These are phyloP conservation scores for Sarcomyxa edulis DNA, from an alignment of 768 basidiomycete species.

Conservation along the genomic window DNA sequence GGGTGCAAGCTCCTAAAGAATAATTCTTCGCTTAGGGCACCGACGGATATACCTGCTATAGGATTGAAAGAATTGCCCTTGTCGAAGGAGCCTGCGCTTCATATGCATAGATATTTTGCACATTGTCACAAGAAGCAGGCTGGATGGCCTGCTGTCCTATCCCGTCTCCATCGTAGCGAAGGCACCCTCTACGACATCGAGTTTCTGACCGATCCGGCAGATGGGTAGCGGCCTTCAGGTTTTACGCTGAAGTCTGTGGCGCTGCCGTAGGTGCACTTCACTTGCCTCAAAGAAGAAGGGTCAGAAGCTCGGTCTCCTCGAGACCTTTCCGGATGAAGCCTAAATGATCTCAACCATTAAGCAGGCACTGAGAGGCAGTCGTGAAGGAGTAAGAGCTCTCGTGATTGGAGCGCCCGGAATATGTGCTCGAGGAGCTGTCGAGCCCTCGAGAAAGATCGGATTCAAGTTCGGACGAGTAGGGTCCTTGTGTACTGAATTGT, in stretches of 20 bases:
- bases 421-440: constrained; percentile 92
- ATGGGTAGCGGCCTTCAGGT: constrained; percentile 96
- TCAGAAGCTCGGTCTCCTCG: constrained; percentile 56
- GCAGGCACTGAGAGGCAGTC: constrained; percentile 56
- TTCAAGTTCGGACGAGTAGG: constrained; percentile 91
- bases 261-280: constrained; percentile 86
- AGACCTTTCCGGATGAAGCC: constrained; percentile 78
- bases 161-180: constrained; percentile 77
- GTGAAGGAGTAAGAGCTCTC: constrained; percentile 74
- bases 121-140: constrained; percentile 97
- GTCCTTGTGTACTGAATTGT: constrained; percentile 13
- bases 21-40: constrained; percentile 86
- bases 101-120: constrained; percentile 97
- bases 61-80: constrained; percentile 94
- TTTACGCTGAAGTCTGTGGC: constrained; percentile 97
- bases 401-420: constrained; percentile 96
- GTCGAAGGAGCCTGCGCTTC: constrained; percentile 77
- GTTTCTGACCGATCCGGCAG: constrained; percentile 89
- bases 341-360: constrained; percentile 80
- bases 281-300: constrained; percentile 62
- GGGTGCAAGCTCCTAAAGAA: constrained; percentile 86
- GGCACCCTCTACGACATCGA: constrained; percentile 94
- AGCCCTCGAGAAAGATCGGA: constrained; percentile 92
- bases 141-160: constrained; percentile 84
- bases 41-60: constrained; percentile 71